phyloP scores from a whole-genome alignment of 2,329 filamentous ascomycete species.

The Byssoonygena ceratinophila region DNA sequence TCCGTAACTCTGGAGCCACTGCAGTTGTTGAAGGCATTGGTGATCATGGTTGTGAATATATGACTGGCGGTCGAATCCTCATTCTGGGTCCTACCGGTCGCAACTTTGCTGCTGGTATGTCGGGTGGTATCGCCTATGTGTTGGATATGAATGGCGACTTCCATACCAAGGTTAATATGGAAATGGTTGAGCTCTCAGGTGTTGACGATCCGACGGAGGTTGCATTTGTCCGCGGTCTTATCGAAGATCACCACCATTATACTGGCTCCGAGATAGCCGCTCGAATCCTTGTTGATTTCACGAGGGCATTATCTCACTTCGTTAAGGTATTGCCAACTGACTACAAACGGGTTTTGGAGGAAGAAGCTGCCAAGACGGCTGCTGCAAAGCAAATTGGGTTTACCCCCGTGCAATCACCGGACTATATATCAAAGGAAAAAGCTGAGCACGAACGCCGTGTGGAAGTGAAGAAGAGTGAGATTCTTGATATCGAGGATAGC shows the following conservation, averaged over 20 bases:
- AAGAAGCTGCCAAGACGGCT: conserved; percentile 75
- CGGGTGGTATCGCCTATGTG: conserved; percentile 90
- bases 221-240: conserved; percentile 76
- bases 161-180: conserved; percentile 83
- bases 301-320: conserved; percentile 76
- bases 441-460: conserved; percentile 43
- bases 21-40: conserved; percentile 94
- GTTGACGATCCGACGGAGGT: conserved; percentile 81
- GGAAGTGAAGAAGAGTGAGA: conserved; percentile 51
- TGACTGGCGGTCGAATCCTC: conserved; percentile 88
- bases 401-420: conserved; percentile 53
- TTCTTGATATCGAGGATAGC: conserved; percentile 84
- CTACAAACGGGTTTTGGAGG: conserved; percentile 84
- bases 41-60: conserved; percentile 97
- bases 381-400: conserved; percentile 77
- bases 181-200: conserved; percentile 87
- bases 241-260: conserved; percentile 97
- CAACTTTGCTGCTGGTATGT: conserved; percentile 98
- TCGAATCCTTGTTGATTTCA: conserved; percentile 90
- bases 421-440: conserved; percentile 1
- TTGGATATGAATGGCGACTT: conserved; percentile 86
- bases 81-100: conserved; percentile 81
- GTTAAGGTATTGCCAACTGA: conserved; percentile 89
- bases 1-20: conserved; percentile 89
- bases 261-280: conserved; percentile 91